Evolutionary conservation across 2,329 filamentous ascomycete species (phyloP), one percentile per base, ranked within the genome.

Genomic region (Calonectria leucothoes): DNA sequence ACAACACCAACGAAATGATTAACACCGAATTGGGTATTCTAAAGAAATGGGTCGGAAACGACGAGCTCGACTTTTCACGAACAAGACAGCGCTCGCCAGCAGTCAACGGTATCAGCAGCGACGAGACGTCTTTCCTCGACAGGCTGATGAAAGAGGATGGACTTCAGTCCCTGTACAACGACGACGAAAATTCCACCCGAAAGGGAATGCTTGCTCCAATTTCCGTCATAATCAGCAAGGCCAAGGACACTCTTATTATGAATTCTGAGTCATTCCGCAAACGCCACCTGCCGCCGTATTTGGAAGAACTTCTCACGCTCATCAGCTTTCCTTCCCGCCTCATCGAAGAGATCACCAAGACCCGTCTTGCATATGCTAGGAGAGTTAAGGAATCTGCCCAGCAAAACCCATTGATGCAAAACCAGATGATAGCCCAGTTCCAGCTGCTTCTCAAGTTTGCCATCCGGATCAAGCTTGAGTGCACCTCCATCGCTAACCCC

Each of bases 401-500:
- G 85, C 95, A 98, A 83, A 97, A 96, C 76, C 90, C 94, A 31
- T 94, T 99, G 87, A 95, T 99, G 89, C 94, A 97, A 74, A 96
- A 98, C 82, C 96, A 98, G 85, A 98, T 98, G 94, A 98, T 99
- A 75, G 90, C 94, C 0, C 97, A 99, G 82, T 98, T 99, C 79
- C 96, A 98, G 84, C 94, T 98, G 55, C 87, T 98, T 69, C 91
- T 99, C 76, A 95, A 94, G 81, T 92, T 98, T 77, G 96, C 97
- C 37, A 96, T 98, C 74, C 91, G 93, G 75, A 98, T 98, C 85
- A 99, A 98, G 84, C 91, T 94, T 80, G 94, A 96, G 77, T 98
- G 98, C 82, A 89, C 94, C 42, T 88, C 91, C 31, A 95, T 98
- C 66, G 95, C 95, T 27, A 92, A 95, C 77, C 94, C 95, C 0